Conservation (phyloP, 495 filamentous ascomycete species). For the Xylaria nigripes region DNA sequence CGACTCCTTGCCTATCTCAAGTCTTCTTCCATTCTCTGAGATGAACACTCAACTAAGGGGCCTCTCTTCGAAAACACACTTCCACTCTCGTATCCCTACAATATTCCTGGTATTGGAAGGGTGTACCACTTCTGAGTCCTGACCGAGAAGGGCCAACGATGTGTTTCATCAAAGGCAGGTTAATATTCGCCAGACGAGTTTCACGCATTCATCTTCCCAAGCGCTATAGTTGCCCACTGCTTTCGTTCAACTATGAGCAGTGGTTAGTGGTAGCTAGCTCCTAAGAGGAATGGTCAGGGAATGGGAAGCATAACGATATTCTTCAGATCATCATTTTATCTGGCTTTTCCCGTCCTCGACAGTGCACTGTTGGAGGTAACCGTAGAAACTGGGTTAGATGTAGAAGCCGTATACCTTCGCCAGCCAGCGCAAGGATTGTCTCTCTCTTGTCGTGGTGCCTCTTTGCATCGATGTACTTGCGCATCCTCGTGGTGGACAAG, state of each 20-base stretch:
- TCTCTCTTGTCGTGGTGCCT: background rate
- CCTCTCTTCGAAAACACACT: background rate
- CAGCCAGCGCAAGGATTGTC: background rate
- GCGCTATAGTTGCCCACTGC: background rate
- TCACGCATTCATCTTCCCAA: background rate
- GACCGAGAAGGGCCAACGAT: conserved; percentile 3
- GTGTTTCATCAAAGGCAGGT: conserved; percentile 2
- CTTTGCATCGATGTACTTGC: conserved; percentile 7
- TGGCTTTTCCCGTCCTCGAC: background rate
- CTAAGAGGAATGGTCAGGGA: background rate
- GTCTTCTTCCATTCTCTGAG: background rate
- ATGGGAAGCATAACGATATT: background rate
- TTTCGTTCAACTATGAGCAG: background rate
- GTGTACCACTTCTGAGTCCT: conserved; percentile 6
- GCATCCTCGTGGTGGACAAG: background rate
- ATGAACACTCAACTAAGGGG: background rate
- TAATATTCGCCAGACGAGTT: background rate
- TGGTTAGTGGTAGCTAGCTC: background rate
- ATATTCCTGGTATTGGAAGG: conserved; percentile 9
- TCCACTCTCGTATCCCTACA: background rate
- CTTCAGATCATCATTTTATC: background rate
- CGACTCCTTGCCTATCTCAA: background rate
- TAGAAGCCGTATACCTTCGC: background rate
- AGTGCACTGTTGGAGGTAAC: background rate
- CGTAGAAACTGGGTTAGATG: background rate